Evolutionary conservation across 2,329 filamentous ascomycete species (phyloP).

Genomic region (Trichoderma oligosporum): DNA sequence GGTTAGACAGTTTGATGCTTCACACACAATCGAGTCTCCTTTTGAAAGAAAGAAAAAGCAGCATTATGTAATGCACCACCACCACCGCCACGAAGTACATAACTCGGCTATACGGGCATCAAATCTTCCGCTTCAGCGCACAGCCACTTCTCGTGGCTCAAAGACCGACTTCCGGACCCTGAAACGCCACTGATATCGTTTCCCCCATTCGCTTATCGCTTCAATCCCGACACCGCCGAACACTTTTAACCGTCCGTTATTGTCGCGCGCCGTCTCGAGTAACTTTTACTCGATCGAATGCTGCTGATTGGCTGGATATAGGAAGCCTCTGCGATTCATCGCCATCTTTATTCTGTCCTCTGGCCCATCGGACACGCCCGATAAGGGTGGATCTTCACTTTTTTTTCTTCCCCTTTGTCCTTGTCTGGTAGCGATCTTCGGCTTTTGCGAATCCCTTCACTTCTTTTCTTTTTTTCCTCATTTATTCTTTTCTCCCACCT

Average conservation of each 20-base stretch:
- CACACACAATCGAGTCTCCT: no score
- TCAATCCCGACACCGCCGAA: constrained; percentile 17
- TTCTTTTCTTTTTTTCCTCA: not conserved
- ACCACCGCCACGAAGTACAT: no score
- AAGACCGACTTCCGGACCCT: not conserved
- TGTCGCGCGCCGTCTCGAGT: constrained; percentile 8
- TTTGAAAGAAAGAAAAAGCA: no score
- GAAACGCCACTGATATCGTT: constrained; percentile 3
- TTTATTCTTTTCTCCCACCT: not conserved
- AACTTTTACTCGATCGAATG: constrained; percentile 19
- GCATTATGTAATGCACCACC: constrained; percentile 1
- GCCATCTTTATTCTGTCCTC: not conserved
- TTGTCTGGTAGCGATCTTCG: not conserved
- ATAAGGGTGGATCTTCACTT: constrained; percentile 6
- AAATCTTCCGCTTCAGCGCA: not conserved
- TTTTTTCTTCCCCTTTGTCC: not conserved
- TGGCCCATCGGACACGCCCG: constrained; percentile 9
- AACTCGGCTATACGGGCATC: not conserved
- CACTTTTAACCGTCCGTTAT: not conserved
- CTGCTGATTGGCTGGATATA: constrained; percentile 13
- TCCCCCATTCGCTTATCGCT: constrained; percentile 13
- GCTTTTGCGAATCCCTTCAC: constrained; percentile 11
- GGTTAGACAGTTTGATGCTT: no score
- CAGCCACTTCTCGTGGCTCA: constrained; percentile 13
- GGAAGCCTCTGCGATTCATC: not conserved